These are phyloP conservation scores for Cubamyces lactineus DNA, from an alignment of 768 basidiomycete genomes.

Conservation along the genomic window DNA sequence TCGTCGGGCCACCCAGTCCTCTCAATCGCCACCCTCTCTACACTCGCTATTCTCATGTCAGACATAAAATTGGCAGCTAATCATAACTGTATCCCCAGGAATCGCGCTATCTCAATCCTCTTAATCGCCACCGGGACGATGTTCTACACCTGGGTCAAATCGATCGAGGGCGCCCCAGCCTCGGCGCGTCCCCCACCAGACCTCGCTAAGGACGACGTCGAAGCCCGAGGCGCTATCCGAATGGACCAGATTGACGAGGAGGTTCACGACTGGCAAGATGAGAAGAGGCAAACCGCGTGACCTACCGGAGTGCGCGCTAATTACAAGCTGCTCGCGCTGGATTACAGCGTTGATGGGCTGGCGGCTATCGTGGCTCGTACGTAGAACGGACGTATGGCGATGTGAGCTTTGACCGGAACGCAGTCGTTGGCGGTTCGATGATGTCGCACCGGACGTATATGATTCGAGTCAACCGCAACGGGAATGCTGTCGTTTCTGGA, in stretches of 20 bases:
- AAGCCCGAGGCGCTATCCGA: slow-evolving; percentile 36
- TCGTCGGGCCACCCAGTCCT: not conserved
- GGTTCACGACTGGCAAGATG: slow-evolving; percentile 33
- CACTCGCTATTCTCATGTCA: not conserved
- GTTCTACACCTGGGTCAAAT: slow-evolving; percentile 65
- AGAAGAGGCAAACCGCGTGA: slow-evolving; percentile 26
- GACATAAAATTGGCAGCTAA: not conserved
- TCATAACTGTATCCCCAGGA: slow-evolving; percentile 40
- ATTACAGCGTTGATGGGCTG: not conserved
- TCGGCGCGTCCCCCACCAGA: slow-evolving; percentile 18
- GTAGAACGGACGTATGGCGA: too few species aligned
- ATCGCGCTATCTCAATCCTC: slow-evolving; percentile 64
- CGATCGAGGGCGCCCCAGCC: slow-evolving; percentile 35
- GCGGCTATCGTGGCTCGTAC: not conserved
- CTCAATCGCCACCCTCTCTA: slow-evolving; percentile 3
- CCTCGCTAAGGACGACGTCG: slow-evolving; percentile 44
- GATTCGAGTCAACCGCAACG: too few species aligned
- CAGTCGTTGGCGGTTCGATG: too few species aligned
- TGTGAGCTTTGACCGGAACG: too few species aligned
- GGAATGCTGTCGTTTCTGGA: too few species aligned
- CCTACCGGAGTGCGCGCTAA: not conserved
- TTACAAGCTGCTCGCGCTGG: not conserved
- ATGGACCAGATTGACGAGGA: slow-evolving; percentile 28
- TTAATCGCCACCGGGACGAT: slow-evolving; percentile 72
- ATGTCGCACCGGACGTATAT: too few species aligned